Percentiles rank a stretch among this genome's conserved stretches.
Conservation (phyloP, 371 early-diverging fungal genomes). For the Lichtheimia corymbifera region DNA sequence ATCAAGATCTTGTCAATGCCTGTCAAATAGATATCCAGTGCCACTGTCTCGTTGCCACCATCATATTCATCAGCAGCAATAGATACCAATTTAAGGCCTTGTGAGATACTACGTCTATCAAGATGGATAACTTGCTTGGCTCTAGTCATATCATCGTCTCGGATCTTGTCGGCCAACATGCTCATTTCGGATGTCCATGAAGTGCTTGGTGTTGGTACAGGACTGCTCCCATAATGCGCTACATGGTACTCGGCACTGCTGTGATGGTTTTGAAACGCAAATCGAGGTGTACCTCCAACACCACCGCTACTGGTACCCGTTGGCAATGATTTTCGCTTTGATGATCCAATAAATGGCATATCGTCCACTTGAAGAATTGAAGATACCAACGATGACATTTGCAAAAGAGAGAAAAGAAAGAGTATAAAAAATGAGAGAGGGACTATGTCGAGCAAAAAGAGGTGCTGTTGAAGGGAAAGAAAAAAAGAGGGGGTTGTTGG, state of each 20-base stretch:
- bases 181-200: slow-evolving; percentile 45
- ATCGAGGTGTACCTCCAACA: not conserved
- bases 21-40: slow-evolving; percentile 54
- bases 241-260: slow-evolving; percentile 6
- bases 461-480: too few species aligned
- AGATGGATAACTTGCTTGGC: slow-evolving; percentile 8
- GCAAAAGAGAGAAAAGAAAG: not conserved
- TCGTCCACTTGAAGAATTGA: slow-evolving; percentile 31
- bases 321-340: slow-evolving; percentile 13
- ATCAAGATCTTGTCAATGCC: slow-evolving; percentile 54
- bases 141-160: slow-evolving; percentile 24
- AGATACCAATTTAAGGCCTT: slow-evolving; percentile 52
- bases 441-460: not conserved
- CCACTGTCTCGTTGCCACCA: slow-evolving; percentile 46
- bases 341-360: slow-evolving; percentile 16
- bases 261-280: not conserved
- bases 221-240: slow-evolving; percentile 12
- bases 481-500: too few species aligned
- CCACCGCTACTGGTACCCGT: slow-evolving; percentile 10
- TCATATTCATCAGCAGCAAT: slow-evolving; percentile 60
- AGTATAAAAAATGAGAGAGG: not conserved
- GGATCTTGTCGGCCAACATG: slow-evolving; percentile 36
- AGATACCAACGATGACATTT: slow-evolving; percentile 28
- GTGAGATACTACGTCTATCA: slow-evolving; percentile 46
- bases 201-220: slow-evolving; percentile 32